These are phyloP conservation scores for Diaporthe citri DNA, from an alignment of 2,329 filamentous ascomycete genomes.

Conservation along the genomic window DNA sequence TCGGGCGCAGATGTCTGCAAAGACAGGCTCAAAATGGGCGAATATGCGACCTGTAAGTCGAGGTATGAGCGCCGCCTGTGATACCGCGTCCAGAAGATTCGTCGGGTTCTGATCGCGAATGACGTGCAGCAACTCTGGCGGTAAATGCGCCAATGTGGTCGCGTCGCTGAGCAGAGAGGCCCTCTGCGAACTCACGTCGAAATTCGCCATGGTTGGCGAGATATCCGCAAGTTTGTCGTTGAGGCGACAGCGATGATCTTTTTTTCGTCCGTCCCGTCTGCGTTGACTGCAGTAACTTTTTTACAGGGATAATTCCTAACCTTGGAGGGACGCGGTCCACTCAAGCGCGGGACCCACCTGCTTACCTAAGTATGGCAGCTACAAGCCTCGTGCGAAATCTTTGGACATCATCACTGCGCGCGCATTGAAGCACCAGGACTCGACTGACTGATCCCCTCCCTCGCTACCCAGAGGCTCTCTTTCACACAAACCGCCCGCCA, in stretches of 20 bases:
- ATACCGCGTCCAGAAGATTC: constrained; percentile 78
- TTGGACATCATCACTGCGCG: constrained; percentile 37
- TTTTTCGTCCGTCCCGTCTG: constrained; percentile 43
- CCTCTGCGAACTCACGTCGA: constrained; percentile 68
- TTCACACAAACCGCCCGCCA: constrained; percentile 47
- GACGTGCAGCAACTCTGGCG: constrained; percentile 76
- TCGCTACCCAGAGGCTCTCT: constrained; percentile 22
- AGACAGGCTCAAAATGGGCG: constrained; percentile 78
- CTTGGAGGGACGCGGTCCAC: constrained; percentile 31
- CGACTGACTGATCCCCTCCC: constrained; percentile 13
- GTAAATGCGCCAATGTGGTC: constrained; percentile 70
- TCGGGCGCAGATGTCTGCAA: constrained; percentile 85
- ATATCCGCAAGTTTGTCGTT: constrained; percentile 38
- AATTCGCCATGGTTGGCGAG: constrained; percentile 63
- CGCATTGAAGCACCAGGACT: constrained; percentile 23
- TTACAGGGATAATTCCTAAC: constrained; percentile 37
- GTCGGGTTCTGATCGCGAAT: constrained; percentile 74
- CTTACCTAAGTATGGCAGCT: constrained; percentile 32
- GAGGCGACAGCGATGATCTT: constrained; percentile 39
- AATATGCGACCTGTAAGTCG: constrained; percentile 80
- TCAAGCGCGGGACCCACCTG: constrained; percentile 33
- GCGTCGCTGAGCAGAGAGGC: constrained; percentile 68
- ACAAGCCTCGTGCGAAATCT: constrained; percentile 40
- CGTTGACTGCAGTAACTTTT: constrained; percentile 21
- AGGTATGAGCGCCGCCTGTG: constrained; percentile 76